Conservation (phyloP, 2,329 filamentous ascomycete genomes). For the Fusarium neocosmosporiellum region DNA sequence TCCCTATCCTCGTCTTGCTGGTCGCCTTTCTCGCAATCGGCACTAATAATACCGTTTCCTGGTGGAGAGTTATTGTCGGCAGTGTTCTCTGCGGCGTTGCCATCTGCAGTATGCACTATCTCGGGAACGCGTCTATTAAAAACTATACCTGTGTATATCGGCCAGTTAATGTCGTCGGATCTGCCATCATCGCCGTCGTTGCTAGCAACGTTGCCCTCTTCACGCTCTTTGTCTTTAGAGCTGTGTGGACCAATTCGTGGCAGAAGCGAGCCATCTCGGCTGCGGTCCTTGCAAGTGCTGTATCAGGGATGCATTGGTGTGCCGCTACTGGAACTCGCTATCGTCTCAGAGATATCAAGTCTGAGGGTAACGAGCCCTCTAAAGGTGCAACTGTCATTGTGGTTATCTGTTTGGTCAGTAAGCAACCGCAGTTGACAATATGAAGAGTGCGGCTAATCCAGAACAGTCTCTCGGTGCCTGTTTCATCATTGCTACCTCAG, state of each 20-base stretch:
- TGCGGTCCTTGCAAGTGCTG: slow-evolving; percentile 75
- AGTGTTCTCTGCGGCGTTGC: slow-evolving; percentile 78
- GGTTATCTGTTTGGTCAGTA: slow-evolving; percentile 74
- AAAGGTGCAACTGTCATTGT: slow-evolving; percentile 77
- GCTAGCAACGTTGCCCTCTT: slow-evolving; percentile 77
- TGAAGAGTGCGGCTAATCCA: not conserved
- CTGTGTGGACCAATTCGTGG: slow-evolving; percentile 81
- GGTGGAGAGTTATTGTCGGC: slow-evolving; percentile 69
- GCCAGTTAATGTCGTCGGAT: slow-evolving; percentile 70
- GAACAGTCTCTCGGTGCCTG: slow-evolving; percentile 70
- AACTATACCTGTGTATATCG: slow-evolving; percentile 78
- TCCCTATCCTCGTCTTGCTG: slow-evolving; percentile 80
- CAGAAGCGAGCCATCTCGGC: slow-evolving; percentile 78
- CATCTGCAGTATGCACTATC: slow-evolving; percentile 87
- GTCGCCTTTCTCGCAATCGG: slow-evolving; percentile 78
- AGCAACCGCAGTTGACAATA: not conserved
- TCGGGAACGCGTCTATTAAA: slow-evolving; percentile 85
- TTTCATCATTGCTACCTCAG: slow-evolving; percentile 66
- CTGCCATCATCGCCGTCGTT: slow-evolving; percentile 77
- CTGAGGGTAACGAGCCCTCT: slow-evolving; percentile 56
- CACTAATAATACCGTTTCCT: slow-evolving; percentile 66
- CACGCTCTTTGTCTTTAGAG: slow-evolving; percentile 81
- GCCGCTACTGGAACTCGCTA: slow-evolving; percentile 79
- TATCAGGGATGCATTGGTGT: slow-evolving; percentile 91
- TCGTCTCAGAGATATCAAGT: slow-evolving; percentile 59